Conservation (phyloP, 768 basidiomycete genomes). For the Leccinum rimulosum region DNA sequence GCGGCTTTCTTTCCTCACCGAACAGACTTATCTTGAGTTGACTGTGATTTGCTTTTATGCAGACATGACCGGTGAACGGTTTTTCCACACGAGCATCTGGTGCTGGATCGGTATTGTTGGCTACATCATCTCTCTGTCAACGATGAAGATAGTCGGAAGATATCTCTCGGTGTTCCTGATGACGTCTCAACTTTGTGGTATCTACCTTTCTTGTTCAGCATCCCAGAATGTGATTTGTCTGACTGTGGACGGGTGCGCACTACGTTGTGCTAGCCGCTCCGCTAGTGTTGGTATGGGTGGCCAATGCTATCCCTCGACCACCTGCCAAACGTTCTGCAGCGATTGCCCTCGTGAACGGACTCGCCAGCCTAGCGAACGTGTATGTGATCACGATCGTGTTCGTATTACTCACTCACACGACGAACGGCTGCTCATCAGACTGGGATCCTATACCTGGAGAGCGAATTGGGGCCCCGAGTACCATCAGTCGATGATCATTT, state of each 20-base stretch:
- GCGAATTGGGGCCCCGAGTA: slow-evolving; percentile 59
- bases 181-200: slow-evolving; percentile 51
- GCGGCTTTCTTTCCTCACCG: slow-evolving; percentile 5
- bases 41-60: slow-evolving; percentile 14
- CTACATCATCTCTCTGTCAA: slow-evolving; percentile 58
- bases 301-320: slow-evolving; percentile 57
- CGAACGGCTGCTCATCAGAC: slow-evolving; percentile 32
- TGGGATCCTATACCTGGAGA: slow-evolving; percentile 64
- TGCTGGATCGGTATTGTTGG: slow-evolving; percentile 64
- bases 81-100: slow-evolving; percentile 54
- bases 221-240: not conserved
- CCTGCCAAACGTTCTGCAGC: slow-evolving; percentile 53
- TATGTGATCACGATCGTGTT: slow-evolving; percentile 28
- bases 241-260: not conserved
- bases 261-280: slow-evolving; percentile 33
- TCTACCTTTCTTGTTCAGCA: not conserved
- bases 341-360: slow-evolving; percentile 60
- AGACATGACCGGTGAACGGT: slow-evolving; percentile 63
- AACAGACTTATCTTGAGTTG: not conserved
- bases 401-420: not conserved
- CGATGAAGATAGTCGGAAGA: slow-evolving; percentile 47
- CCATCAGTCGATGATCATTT: slow-evolving; percentile 60
- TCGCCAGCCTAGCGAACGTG: slow-evolving; percentile 58
- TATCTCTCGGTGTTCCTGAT: slow-evolving; percentile 65
- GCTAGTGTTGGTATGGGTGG: slow-evolving; percentile 53